These are phyloP conservation scores for Mortierella sp. DNA, from an alignment of 371 early-diverging fungal species.

Conservation along the genomic window DNA sequence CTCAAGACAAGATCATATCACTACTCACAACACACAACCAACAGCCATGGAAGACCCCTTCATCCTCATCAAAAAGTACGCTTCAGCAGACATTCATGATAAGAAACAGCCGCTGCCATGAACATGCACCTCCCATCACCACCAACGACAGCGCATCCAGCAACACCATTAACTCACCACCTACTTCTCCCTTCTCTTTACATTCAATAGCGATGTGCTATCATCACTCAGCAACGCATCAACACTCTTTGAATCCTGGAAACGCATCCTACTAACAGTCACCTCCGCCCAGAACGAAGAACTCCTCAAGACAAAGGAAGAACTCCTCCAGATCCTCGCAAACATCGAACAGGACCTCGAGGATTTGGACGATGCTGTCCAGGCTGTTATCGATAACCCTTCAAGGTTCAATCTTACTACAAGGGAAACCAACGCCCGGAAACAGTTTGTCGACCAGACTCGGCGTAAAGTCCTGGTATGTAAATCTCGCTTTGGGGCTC, in stretches of 20 bases:
- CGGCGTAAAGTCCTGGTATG: conserved; percentile 60
- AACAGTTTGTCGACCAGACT: conserved; percentile 63
- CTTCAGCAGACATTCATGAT: neutral
- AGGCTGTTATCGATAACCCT: conserved; percentile 65
- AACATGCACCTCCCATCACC: neutral
- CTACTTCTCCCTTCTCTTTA: neutral
- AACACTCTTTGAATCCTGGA: conserved; percentile 70
- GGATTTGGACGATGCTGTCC: conserved; percentile 70
- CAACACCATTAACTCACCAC: neutral
- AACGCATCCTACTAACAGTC: conserved; percentile 73
- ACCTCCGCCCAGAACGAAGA: conserved; percentile 75
- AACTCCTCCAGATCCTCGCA: conserved; percentile 61
- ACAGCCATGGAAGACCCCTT: conserved; percentile 56
- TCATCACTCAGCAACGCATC: conserved; percentile 63
- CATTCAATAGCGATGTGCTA: conserved; percentile 65
- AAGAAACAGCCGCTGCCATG: no score
- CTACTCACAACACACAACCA: neutral
- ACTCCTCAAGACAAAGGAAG: conserved; percentile 72
- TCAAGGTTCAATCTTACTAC: conserved; percentile 65
- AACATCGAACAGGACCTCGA: conserved; percentile 71
- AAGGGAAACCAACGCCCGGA: conserved; percentile 62
- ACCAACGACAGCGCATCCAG: neutral
- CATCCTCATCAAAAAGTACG: conserved; percentile 57
- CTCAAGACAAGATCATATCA: neutral
- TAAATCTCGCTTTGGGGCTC: conserved; percentile 27